These are phyloP conservation scores for Nematocida sp. DNA, from an alignment of 371 early-diverging fungal species.

Conservation along the genomic window DNA sequence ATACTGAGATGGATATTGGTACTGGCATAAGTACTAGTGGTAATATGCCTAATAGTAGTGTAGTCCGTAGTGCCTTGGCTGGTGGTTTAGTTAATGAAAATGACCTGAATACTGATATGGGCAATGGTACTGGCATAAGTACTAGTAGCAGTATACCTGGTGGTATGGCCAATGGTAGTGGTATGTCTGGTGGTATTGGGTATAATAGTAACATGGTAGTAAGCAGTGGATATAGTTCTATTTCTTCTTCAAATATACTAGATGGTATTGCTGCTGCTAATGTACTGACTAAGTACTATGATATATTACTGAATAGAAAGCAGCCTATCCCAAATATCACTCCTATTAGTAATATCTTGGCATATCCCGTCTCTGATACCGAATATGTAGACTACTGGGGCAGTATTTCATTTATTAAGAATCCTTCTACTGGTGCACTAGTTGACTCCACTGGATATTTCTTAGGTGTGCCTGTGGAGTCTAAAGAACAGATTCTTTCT, in stretches of 20 bases:
- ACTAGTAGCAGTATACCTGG: not conserved
- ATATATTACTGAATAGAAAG: not conserved
- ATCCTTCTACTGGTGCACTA: slow-evolving; percentile 19
- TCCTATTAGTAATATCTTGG: slow-evolving; percentile 45
- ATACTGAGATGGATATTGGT: not conserved
- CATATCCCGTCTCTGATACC: slow-evolving; percentile 39
- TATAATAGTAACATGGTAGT: not conserved
- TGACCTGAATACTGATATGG: too few relatives aligned
- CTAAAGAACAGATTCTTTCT: slow-evolving; percentile 38
- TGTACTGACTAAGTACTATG: slow-evolving; percentile 31
- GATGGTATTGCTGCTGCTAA: slow-evolving; percentile 48
- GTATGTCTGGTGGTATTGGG: not conserved
- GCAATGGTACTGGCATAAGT: not conserved
- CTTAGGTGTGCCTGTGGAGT: slow-evolving; percentile 32
- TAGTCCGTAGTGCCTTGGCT: not conserved
- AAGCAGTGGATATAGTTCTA: not conserved
- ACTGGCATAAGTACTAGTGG: not conserved
- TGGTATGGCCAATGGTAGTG: not conserved
- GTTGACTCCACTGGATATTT: slow-evolving; percentile 55
- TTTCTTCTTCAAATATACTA: not conserved
- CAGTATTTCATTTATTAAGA: slow-evolving; percentile 43
- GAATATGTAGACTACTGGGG: slow-evolving; percentile 58
- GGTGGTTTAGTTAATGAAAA: too few relatives aligned
- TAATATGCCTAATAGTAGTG: not conserved
- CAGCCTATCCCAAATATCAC: not conserved